Base-by-base conservation (phyloP, 2,329 filamentous ascomycete species). In the Ceratocystis eucalypticola region DNA sequence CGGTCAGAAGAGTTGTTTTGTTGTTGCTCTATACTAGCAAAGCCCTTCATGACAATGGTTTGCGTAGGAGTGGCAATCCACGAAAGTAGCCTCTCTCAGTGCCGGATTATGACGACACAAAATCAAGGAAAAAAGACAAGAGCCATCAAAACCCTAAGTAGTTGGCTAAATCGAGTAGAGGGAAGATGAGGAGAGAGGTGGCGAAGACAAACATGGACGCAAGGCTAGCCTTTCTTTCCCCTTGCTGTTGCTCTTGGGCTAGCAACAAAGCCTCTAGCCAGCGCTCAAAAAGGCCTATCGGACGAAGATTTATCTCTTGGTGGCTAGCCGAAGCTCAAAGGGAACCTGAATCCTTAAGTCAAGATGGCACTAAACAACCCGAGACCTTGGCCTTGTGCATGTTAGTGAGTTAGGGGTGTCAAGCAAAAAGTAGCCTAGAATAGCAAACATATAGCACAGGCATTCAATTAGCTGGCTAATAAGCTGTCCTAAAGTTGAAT, bases 291-390 rank as follows among this genome's bases (percentile, higher is more conserved):
- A 50, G 22, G 2, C n/a, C 46, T 50, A 50, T 50, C 46, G 10
- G 46, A 50, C 22, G 46, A 50, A 50, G 10, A 22, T 50, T 50
- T 50, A 10, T 22, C 17, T 50, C 46, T 50, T 50, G n/a, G 46
- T 50, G 46, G 17, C 46, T 50, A 50, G n/a, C 46, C 46, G 46
- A 50, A 22, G n/a, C 7, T 50, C 46, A 22, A 50, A 50, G 17
- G 46, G 10, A 50, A 12, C 17, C 20, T 20, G 46, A 50, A 50
- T 50, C 46, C 46, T 57, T 6, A 57, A 57, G 53, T 28, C 30
- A 30, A 33, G 53, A 57, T 57, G 53, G 53, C 22, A 57, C 53
- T 57, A 57, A 30, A 33, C 53, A 57, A 22, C 22, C 53, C 53
- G 53, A 57, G 22, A 57, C 30, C 53, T 57, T 15, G 53, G 25